Evolutionary conservation across 345 rosid genomes (phyloP).

Genomic region (Populus alba): DNA sequence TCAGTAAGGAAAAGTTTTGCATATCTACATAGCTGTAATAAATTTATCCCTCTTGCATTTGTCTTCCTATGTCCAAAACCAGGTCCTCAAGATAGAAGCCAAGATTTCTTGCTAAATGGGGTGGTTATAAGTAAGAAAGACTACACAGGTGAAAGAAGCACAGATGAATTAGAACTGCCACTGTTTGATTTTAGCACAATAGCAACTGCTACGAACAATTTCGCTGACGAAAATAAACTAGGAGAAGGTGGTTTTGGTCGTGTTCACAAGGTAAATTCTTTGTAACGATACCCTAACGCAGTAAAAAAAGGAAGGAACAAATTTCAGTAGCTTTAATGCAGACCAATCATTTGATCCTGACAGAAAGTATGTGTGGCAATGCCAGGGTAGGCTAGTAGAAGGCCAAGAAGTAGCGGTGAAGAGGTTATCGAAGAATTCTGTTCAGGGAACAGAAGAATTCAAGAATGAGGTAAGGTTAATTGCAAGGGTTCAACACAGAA

Average conservation of each 20-base stretch:
- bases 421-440: slow-evolving; percentile 65
- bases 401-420: slow-evolving; percentile 76
- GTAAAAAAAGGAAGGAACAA: neutral
- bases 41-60: neutral
- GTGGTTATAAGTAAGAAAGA: slow-evolving; percentile 61
- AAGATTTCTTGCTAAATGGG: slow-evolving; percentile 55
- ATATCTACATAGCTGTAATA: neutral
- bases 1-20: neutral
- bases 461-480: slow-evolving; percentile 76
- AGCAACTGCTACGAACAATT: slow-evolving; percentile 44
- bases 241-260: slow-evolving; percentile 78
- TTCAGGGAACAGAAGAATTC: slow-evolving; percentile 77
- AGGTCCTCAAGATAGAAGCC: slow-evolving; percentile 60
- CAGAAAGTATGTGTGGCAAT: neutral
- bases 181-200: slow-evolving; percentile 47
- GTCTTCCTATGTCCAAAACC: slow-evolving; percentile 1
- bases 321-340: neutral
- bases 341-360: neutral
- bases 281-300: neutral
- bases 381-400: slow-evolving; percentile 55
- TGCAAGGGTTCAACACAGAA: slow-evolving; percentile 79
- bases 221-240: slow-evolving; percentile 45
- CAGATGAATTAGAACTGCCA: slow-evolving; percentile 56
- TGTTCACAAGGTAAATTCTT: slow-evolving; percentile 68
- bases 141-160: slow-evolving; percentile 30